Percentiles rank a stretch among this genome's conserved stretches.
These are phyloP conservation scores for Phialocephala subalpina DNA, from an alignment of 2,329 filamentous ascomycete genomes.

Conservation along the genomic window DNA sequence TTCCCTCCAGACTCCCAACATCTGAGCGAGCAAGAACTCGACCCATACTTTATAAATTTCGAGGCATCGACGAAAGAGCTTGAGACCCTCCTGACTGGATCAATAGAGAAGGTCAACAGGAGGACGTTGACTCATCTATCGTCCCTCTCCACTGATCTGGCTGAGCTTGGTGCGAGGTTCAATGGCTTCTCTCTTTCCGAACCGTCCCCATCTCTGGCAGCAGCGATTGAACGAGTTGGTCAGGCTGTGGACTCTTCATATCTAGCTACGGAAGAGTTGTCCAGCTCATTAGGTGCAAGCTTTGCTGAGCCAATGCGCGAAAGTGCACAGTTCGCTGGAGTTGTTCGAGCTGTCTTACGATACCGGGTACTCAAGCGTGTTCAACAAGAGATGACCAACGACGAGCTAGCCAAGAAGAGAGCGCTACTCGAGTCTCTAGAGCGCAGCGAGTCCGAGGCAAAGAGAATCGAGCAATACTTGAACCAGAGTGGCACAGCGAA, in stretches of 20 bases:
- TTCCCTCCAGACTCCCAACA: conserved; percentile 83
- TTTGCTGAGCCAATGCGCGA: conserved; percentile 99
- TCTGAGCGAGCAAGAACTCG: conserved; percentile 87
- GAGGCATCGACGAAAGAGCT: conserved; percentile 92
- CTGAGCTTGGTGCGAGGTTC: conserved; percentile 93
- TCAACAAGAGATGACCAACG: conserved; percentile 96
- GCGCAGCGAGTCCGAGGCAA: conserved; percentile 89
- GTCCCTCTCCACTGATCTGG: conserved; percentile 84
- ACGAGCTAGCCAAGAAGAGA: conserved; percentile 90
- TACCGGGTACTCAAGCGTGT: conserved; percentile 94
- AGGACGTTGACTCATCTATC: conserved; percentile 87
- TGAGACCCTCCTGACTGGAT: conserved; percentile 86
- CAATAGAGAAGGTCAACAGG: conserved; percentile 96
- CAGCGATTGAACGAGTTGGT: conserved; percentile 92
- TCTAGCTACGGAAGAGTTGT: conserved; percentile 92
- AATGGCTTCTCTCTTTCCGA: conserved; percentile 97
- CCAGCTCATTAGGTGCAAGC: conserved; percentile 84
- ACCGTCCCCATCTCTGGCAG: conserved; percentile 84
- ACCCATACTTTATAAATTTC: conserved; percentile 95
- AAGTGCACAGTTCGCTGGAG: conserved; percentile 94
- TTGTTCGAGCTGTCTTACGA: conserved; percentile 86
- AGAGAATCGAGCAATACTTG: conserved; percentile 92
- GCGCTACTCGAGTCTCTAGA: conserved; percentile 87
- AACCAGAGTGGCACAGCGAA: conserved; percentile 70
- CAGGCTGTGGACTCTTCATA: conserved; percentile 97